Conservation (phyloP, 2,329 filamentous ascomycete genomes). For the Microdochium paspali region DNA sequence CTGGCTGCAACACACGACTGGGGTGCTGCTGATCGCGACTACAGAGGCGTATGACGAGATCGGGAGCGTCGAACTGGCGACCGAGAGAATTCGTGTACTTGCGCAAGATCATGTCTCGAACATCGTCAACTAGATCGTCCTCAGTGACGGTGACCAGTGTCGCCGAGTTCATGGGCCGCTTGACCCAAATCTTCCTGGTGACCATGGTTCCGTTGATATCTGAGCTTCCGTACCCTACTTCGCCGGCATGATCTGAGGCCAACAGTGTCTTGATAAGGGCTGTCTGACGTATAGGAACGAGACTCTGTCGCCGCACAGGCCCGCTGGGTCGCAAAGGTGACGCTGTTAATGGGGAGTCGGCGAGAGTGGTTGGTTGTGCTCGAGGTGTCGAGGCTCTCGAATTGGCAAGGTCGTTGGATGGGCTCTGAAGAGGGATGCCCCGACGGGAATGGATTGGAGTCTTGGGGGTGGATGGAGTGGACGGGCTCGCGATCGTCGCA, state of each 20-base stretch:
- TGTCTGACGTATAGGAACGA: slow-evolving; percentile 33
- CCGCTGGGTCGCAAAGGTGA: slow-evolving; percentile 16
- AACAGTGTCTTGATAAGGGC: slow-evolving; percentile 44
- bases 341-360: slow-evolving; percentile 7
- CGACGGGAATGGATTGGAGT: not conserved
- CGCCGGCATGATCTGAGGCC: slow-evolving; percentile 28
- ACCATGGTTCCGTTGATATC: slow-evolving; percentile 40
- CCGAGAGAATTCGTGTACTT: slow-evolving; percentile 95
- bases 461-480: not conserved
- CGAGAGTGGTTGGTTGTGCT: not conserved
- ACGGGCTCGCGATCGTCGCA: not conserved
- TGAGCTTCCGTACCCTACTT: slow-evolving; percentile 6
- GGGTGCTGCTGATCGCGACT: slow-evolving; percentile 52
- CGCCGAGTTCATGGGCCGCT: slow-evolving; percentile 72
- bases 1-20: slow-evolving; percentile 70
- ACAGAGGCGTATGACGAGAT: slow-evolving; percentile 70
- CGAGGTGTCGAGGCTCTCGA: not conserved
- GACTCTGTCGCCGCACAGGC: slow-evolving; percentile 30
- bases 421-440: not conserved
- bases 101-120: slow-evolving; percentile 81
- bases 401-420: not conserved
- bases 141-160: slow-evolving; percentile 80
- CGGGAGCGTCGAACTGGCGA: slow-evolving; percentile 80
- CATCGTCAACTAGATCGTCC: slow-evolving; percentile 88
- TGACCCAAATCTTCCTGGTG: slow-evolving; percentile 89